phyloP scores from a whole-genome alignment of 2,329 filamentous ascomycete species.

The Falciphora oryzae region DNA sequence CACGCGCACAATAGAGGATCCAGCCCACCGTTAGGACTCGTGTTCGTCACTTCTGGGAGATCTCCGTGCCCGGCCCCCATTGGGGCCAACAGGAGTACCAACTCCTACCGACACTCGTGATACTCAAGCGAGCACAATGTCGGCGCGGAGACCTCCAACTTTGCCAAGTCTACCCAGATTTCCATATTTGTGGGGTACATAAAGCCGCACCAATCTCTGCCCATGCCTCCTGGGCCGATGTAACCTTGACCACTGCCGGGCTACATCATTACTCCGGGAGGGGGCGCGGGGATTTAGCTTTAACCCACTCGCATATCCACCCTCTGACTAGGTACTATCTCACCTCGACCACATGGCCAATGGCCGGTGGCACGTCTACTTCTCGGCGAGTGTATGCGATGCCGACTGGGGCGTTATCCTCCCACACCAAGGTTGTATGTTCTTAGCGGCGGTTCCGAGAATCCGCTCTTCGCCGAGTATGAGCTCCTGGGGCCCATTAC shows the following conservation, averaged over 20 bases:
- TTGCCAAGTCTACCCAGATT: neutral
- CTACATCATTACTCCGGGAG: too few relatives aligned
- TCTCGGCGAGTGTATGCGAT: slow-evolving; percentile 15
- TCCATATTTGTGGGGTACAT: slow-evolving; percentile 2
- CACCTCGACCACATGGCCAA: slow-evolving; percentile 16
- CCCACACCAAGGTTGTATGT: slow-evolving; percentile 14
- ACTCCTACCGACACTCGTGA: too few relatives aligned
- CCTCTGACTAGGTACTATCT: slow-evolving; percentile 14
- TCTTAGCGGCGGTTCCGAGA: slow-evolving; percentile 13
- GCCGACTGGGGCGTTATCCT: slow-evolving; percentile 15
- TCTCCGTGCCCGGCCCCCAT: too few relatives aligned
- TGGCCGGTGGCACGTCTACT: slow-evolving; percentile 17
- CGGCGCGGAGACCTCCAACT: neutral
- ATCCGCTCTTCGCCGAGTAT: slow-evolving; percentile 12
- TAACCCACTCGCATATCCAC: neutral
- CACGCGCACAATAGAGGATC: too few relatives aligned
- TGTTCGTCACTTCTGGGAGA: too few relatives aligned
- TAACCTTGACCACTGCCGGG: neutral
- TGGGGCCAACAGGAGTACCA: too few relatives aligned
- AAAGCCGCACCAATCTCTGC: slow-evolving; percentile 4
- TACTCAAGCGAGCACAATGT: too few relatives aligned
- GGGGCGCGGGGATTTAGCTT: too few relatives aligned
- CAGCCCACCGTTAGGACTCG: too few relatives aligned
- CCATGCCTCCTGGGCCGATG: neutral
- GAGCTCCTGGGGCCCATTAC: slow-evolving; percentile 13